Evolutionary conservation across 2,329 filamentous ascomycete species (phyloP).

Genomic region (Volutella citrinella): DNA sequence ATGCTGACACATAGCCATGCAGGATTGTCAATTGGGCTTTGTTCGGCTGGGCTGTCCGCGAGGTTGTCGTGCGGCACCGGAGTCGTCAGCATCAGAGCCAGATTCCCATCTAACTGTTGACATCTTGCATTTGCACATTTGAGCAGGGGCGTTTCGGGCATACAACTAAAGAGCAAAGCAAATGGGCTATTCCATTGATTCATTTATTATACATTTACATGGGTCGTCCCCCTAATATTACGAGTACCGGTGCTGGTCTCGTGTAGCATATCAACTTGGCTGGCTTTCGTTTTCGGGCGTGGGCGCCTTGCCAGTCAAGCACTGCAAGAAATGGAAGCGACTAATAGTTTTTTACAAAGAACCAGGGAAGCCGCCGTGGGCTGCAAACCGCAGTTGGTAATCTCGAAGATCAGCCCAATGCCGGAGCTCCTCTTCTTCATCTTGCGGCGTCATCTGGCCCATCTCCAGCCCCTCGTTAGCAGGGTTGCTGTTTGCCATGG

Average conservation of each 20-base stretch:
- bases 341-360: conserved; percentile 20
- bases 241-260: neutral
- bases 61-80: conserved; percentile 10
- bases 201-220: conserved; percentile 7
- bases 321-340: too few species aligned
- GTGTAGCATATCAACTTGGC: too few species aligned
- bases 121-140: too few species aligned
- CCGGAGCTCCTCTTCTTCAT: conserved; percentile 73
- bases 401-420: conserved; percentile 78
- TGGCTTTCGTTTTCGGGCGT: conserved; percentile 3
- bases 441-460: conserved; percentile 48
- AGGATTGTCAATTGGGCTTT: conserved; percentile 20
- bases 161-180: too few species aligned
- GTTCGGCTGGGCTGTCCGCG: conserved; percentile 16
- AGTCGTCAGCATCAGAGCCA: conserved; percentile 10
- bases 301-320: too few species aligned
- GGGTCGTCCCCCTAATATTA: conserved; percentile 10
- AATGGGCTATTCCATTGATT: neutral
- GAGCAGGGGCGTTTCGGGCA: too few species aligned
- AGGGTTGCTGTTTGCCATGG: conserved; percentile 25
- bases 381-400: conserved; percentile 70
- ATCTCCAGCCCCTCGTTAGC: conserved; percentile 27
- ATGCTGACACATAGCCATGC: neutral
- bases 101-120: conserved; percentile 17
- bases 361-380: conserved; percentile 54